Evolutionary conservation across 805 yeast genomes (phyloP).

Genomic region (Nadsonia fulvescens): DNA sequence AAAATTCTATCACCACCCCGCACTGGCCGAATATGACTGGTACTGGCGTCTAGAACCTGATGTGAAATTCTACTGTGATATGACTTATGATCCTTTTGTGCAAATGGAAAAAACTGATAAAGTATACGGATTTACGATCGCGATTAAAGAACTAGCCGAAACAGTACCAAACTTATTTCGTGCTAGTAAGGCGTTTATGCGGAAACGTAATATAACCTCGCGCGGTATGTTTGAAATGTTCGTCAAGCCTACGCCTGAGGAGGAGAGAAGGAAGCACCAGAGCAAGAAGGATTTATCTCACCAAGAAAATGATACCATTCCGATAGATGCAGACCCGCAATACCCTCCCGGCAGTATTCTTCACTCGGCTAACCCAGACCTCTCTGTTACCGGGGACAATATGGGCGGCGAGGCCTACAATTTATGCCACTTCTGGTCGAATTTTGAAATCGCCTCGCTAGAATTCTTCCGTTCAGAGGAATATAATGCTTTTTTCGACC

Average conservation of each 20-base stretch:
- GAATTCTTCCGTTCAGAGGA: constrained; percentile 49
- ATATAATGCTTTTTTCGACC: constrained; percentile 51
- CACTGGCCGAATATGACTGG: constrained; percentile 62
- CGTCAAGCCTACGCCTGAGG: constrained; percentile 17
- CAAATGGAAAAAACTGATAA: constrained; percentile 58
- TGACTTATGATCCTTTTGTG: constrained; percentile 77
- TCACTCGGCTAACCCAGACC: not conserved
- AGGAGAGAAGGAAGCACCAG: constrained; percentile 21
- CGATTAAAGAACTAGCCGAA: constrained; percentile 58
- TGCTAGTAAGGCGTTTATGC: constrained; percentile 47
- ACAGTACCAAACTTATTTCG: constrained; percentile 73
- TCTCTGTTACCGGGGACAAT: constrained; percentile 1
- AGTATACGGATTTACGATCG: constrained; percentile 70
- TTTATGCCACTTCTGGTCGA: constrained; percentile 81
- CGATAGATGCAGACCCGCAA: constrained; percentile 43
- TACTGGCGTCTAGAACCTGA: constrained; percentile 96
- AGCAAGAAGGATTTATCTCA: constrained; percentile 54
- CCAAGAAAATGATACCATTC: constrained; percentile 57
- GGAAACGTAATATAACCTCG: constrained; percentile 27
- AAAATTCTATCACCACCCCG: constrained; percentile 58
- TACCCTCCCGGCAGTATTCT: not conserved
- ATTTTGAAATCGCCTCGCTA: constrained; percentile 78
- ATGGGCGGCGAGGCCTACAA: constrained; percentile 26
- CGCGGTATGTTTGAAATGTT: constrained; percentile 60
- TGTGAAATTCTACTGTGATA: constrained; percentile 76